A percentile compares a stretch with the other conserved stretches of the same genome.
Conservation (phyloP, 2,329 filamentous ascomycete species). For the Endoconidiophora polonica region DNA sequence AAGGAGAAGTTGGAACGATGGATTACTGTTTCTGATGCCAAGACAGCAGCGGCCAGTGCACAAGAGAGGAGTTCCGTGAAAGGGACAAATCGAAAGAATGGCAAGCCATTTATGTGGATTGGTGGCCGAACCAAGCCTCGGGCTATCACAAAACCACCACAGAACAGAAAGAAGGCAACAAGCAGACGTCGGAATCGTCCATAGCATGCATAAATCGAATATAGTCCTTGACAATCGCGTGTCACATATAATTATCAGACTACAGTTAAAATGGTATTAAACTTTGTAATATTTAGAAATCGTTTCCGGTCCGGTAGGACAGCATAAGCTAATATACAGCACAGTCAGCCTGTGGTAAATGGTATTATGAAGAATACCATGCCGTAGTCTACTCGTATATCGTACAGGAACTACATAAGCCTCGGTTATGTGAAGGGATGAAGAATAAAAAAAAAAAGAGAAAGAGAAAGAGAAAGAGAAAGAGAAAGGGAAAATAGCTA, state of each 20-base stretch:
- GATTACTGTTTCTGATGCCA: constrained; percentile 3
- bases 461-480: constrained; percentile 1
- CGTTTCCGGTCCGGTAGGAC: neutral
- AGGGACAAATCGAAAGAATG: neutral
- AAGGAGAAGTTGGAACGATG: constrained; percentile 5
- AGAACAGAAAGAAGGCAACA: no score
- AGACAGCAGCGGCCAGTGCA: neutral
- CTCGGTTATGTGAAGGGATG: neutral
- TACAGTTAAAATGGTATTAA: neutral
- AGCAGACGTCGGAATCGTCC: neutral
- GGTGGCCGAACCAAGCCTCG: no score
- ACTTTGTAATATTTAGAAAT: neutral
- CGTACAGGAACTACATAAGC: no score
- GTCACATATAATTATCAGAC: no score
- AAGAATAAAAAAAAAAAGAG: constrained; percentile 1
- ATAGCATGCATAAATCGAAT: neutral
- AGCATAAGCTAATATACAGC: neutral
- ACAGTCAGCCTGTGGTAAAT: no score
- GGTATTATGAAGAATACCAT: no score
- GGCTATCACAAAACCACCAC: no score
- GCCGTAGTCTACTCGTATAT: no score
- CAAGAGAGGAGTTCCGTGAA: neutral
- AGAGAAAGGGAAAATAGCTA: neutral
- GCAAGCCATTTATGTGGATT: neutral
- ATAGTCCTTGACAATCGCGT: no score